A percentile compares a stretch with the other conserved stretches of the same genome.
Evolutionary conservation across 192 early-diverging fungal genomes (phyloP).

Genomic region (Spinellus fusiger): DNA sequence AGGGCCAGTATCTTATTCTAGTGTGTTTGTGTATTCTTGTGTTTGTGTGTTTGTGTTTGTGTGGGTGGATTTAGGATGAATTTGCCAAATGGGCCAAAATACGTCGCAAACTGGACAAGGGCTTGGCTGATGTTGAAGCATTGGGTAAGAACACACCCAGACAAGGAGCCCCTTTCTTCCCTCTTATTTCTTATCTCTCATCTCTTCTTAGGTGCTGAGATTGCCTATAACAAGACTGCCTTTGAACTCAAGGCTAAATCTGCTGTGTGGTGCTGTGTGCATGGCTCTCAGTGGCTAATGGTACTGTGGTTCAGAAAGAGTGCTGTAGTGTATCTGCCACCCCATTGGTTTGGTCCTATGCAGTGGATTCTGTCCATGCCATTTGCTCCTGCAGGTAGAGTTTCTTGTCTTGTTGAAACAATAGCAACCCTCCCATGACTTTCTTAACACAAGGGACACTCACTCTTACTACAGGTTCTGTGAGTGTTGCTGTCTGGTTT

Average conservation of each 20-base stretch:
- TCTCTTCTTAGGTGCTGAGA: slow-evolving; percentile 43
- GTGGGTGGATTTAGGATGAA: slow-evolving; percentile 53
- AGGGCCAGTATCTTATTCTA: neutral
- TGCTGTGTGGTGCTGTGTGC: slow-evolving; percentile 56
- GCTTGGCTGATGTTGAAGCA: slow-evolving; percentile 63
- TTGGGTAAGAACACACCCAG: slow-evolving; percentile 50
- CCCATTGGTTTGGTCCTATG: slow-evolving; percentile 73
- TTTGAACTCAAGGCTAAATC: slow-evolving; percentile 79
- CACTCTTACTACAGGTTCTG: slow-evolving; percentile 46
- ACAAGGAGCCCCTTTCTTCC: neutral
- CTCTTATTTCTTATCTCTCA: no score
- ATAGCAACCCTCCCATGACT: no score
- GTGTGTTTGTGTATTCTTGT: no score
- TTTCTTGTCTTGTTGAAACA: no score
- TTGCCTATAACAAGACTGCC: slow-evolving; percentile 57
- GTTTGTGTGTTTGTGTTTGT: no score
- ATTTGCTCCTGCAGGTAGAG: slow-evolving; percentile 60
- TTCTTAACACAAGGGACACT: neutral
- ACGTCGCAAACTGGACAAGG: slow-evolving; percentile 70
- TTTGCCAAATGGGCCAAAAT: slow-evolving; percentile 92
- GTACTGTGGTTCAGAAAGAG: slow-evolving; percentile 60
- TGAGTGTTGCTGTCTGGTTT: slow-evolving; percentile 74
- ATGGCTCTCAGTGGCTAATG: slow-evolving; percentile 55
- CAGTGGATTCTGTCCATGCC: slow-evolving; percentile 63
- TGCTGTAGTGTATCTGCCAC: slow-evolving; percentile 73